Conservation (phyloP, 148 eudicot species). For the Cornus controversa region DNA sequence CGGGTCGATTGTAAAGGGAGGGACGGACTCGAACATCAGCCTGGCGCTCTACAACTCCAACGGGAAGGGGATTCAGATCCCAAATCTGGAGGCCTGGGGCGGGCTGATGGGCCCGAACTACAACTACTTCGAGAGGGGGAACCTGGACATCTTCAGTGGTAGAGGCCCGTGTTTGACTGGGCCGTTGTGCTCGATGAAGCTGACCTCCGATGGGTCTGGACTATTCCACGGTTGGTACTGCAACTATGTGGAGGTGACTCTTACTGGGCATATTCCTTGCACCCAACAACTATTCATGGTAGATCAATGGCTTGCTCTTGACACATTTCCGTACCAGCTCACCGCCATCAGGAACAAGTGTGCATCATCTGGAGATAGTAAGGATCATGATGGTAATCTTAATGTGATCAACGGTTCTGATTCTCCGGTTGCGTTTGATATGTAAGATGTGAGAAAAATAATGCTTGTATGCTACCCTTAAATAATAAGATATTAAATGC, state of each 20-base stretch:
- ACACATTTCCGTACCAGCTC: conserved; percentile 54
- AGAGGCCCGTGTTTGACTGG: conserved; percentile 64
- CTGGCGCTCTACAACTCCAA: conserved; percentile 48
- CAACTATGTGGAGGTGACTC: conserved; percentile 65
- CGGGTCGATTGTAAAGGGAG: conserved; percentile 74
- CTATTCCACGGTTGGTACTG: conserved; percentile 77
- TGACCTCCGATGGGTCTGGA: conserved; percentile 73
- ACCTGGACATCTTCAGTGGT: conserved; percentile 77
- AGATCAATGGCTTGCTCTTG: conserved; percentile 66
- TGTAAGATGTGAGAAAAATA: too few relatives aligned
- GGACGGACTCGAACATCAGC: conserved; percentile 73
- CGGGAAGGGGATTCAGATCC: conserved; percentile 50
- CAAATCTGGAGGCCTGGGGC: conserved; percentile 68
- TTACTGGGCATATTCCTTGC: conserved; percentile 54
- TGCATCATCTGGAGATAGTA: not conserved
- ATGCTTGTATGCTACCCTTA: too few relatives aligned
- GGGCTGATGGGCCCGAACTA: conserved; percentile 72
- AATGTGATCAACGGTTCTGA: conserved; percentile 1
- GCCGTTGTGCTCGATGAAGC: conserved; percentile 52
- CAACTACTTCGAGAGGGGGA: conserved; percentile 86
- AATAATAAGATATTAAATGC: too few relatives aligned
- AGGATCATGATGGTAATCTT: not conserved
- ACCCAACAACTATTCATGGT: conserved; percentile 46
- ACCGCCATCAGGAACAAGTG: conserved; percentile 44
- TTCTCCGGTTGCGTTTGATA: conserved; percentile 7